A percentile compares a stretch with the other conserved stretches of the same genome.
These are phyloP conservation scores for Tuber calosporum DNA, from an alignment of 495 filamentous ascomycete genomes.

Conservation along the genomic window DNA sequence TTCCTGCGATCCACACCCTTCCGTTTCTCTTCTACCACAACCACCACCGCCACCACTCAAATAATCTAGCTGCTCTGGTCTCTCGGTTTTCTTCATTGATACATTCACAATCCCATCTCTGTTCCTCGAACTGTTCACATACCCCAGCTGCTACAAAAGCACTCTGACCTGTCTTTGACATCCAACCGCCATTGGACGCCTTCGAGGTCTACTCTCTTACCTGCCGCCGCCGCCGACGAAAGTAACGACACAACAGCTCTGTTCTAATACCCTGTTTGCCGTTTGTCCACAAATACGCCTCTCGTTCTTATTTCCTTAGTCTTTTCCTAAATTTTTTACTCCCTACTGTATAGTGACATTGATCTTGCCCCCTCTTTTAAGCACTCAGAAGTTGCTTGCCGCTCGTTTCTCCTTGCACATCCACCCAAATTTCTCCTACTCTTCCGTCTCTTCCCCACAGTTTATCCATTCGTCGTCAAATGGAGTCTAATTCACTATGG, in stretches of 20 bases:
- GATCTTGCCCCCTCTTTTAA: constrained; percentile 28
- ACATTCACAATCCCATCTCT: neutral
- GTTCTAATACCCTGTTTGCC: neutral
- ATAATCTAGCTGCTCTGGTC: constrained; percentile 14
- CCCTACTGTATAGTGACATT: constrained; percentile 28
- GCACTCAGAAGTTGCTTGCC: constrained; percentile 39
- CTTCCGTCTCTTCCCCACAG: constrained; percentile 35
- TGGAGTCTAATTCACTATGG: constrained; percentile 70
- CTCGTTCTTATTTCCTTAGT: constrained; percentile 18
- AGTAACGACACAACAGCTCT: neutral
- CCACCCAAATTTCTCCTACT: constrained; percentile 37
- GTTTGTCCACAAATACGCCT: constrained; percentile 8
- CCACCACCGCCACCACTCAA: constrained; percentile 13
- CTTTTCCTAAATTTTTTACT: constrained; percentile 16
- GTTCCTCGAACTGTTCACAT: neutral
- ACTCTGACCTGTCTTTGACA: neutral
- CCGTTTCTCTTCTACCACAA: constrained; percentile 13
- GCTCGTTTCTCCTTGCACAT: constrained; percentile 38
- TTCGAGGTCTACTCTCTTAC: neutral
- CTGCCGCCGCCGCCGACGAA: neutral
- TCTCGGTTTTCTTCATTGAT: neutral
- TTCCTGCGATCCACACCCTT: constrained; percentile 6
- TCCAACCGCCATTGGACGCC: neutral
- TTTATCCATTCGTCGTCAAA: constrained; percentile 44
- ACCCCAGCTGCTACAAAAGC: neutral